These are phyloP conservation scores for Colletotrichum acutatum DNA, from an alignment of 2,329 filamentous ascomycete species.

Conservation along the genomic window DNA sequence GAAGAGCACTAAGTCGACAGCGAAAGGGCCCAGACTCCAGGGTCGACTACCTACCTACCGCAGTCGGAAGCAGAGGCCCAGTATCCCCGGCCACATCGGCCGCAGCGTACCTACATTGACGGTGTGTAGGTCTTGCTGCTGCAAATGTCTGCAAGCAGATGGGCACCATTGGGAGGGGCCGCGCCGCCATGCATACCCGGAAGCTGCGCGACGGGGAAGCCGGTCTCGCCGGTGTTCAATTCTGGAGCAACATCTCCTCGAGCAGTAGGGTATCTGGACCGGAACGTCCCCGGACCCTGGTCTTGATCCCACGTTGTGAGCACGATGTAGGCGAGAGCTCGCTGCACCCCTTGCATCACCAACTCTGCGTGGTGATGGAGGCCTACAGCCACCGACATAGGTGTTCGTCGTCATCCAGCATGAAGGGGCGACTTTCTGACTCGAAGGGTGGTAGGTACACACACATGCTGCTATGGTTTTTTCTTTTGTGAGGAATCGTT, in stretches of 20 bases:
- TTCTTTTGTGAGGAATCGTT: not conserved
- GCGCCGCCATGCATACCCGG: constrained; percentile 9
- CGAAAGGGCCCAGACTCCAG: not conserved
- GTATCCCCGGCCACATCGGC: not conserved
- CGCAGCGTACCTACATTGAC: not conserved
- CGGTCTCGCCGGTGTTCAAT: constrained; percentile 5
- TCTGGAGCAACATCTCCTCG: not conserved
- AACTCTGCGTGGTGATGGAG: not conserved
- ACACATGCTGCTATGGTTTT: not conserved
- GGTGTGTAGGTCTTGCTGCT: not conserved
- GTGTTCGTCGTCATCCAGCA: not conserved
- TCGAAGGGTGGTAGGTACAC: not conserved
- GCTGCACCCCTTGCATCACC: constrained; percentile 16
- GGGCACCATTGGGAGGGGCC: not conserved
- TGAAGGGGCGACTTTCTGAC: not conserved
- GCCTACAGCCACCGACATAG: not conserved
- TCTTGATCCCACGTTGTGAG: constrained; percentile 1
- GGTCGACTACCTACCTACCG: not conserved
- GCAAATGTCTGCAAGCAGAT: not conserved
- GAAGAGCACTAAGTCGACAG: not conserved
- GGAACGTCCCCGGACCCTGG: not conserved
- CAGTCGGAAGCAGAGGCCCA: constrained; percentile 1
- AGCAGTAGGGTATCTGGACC: not conserved
- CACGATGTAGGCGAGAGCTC: not conserved
- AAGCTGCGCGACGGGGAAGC: not conserved